Evolutionary conservation across 2,329 filamentous ascomycete genomes (phyloP), one percentile per base, ranked within the genome.

Genomic region (Arthroderma uncinatum): DNA sequence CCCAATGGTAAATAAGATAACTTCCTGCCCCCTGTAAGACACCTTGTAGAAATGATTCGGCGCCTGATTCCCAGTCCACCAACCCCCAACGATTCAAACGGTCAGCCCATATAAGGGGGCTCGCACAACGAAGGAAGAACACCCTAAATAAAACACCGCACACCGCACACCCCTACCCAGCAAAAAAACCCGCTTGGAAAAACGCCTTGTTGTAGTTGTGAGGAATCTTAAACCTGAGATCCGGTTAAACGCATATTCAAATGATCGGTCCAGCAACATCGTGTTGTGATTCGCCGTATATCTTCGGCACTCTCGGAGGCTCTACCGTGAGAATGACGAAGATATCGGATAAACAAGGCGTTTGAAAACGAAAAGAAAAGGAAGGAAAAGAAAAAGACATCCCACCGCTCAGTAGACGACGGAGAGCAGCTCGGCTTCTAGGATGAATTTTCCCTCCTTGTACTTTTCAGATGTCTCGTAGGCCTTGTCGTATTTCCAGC

Each of bases 401-500:
- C 44, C 39, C 2, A n/a, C 21, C 14, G 9, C 21, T 50, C 52
- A 84, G 65, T 77, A 81, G 60, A 96, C 90, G 64, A 83, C 85
- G 72, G 87, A 92, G n/a, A 97, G 78, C 62, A 96, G 74, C 76
- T 95, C 91, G 33, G 87, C 88, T 77, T 97, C 92, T 58, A 98
- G 79, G 59, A 98, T 98, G 71, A 87, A 97, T 76, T 97, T 98
- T 57, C 90, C 91, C 78, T 98, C 93, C 78, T 98, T 98, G 76
- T 98, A 98, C 75, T 95, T 95, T 80, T 98, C 92, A 62, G 80
- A 85, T 34, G 78, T 73, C 76, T 98, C 93, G 71, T 87, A 97
- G 1, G 93, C 93, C 76, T 94, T 95, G 74, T 98, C 93, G 71
- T 98, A 98, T 73, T 95, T 97, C 93, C 93, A 98, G 36, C 93